Evolutionary conservation across 352 stramenopile species (phyloP).

Genomic region (Globisporangium iwayamae): DNA sequence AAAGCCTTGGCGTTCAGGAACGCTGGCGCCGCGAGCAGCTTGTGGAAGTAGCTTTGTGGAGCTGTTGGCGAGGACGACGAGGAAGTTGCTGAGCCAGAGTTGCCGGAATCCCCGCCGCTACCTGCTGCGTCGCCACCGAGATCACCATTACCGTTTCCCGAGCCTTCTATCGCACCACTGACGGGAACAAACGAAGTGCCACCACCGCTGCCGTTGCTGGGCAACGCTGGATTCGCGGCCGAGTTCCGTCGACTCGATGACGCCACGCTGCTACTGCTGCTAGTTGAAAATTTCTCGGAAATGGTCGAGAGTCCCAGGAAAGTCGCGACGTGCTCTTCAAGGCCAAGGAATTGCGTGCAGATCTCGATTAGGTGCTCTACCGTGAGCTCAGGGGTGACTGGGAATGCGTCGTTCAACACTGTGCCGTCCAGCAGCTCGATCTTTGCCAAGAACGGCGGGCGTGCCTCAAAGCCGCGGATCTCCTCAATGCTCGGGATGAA

Average conservation of each 20-base stretch:
- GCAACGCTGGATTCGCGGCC: constrained; percentile 17
- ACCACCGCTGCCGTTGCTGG: neutral
- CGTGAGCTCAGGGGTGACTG: constrained; percentile 91
- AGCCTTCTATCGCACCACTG: constrained; percentile 17
- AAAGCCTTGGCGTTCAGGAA: constrained; percentile 84
- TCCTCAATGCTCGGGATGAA: constrained; percentile 93
- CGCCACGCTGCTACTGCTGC: neutral
- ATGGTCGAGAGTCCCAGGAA: constrained; percentile 64
- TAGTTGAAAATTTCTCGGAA: constrained; percentile 36
- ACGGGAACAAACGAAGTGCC: constrained; percentile 29
- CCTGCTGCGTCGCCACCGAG: constrained; percentile 18
- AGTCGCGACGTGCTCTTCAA: constrained; percentile 85
- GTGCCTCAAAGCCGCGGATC: constrained; percentile 90
- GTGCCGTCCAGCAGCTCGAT: constrained; percentile 93
- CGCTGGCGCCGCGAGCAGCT: constrained; percentile 67
- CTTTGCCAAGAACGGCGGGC: constrained; percentile 90
- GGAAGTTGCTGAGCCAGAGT: constrained; percentile 1
- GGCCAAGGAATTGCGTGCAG: constrained; percentile 88
- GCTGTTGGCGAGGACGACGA: constrained; percentile 34
- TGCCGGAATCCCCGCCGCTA: constrained; percentile 9
- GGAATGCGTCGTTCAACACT: constrained; percentile 88
- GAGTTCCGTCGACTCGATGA: constrained; percentile 25
- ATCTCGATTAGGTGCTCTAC: constrained; percentile 90
- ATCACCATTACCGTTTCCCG: constrained; percentile 21
- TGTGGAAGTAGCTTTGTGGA: constrained; percentile 61